Base-by-base conservation (phyloP, 140 eudicot species). In the Cichorium intybus region DNA sequence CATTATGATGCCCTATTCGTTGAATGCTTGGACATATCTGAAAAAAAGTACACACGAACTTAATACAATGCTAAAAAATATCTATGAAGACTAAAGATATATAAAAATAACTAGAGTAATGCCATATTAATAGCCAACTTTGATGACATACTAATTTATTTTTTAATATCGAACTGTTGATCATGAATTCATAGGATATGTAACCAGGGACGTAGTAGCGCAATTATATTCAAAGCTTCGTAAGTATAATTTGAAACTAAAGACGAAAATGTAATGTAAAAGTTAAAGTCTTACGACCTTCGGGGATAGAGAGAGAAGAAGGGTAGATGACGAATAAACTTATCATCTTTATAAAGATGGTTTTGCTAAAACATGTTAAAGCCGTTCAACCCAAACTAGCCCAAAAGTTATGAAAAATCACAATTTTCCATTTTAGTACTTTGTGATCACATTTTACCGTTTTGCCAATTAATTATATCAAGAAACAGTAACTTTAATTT, bases 1-100 rank as follows among this genome's bases (percentile, higher is more conserved):
- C 84, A 24, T 43, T 35, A 27, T 56, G 71, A 15, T 22, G 56
- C 35, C 53, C 61, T 65, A 82, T 74, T 24, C 59, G 63, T 52
- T 74, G 65, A 60, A 82, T 74, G 55, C 84, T 35, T 12, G 84
- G 84, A 74, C 62, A 73, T 54, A 82, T 70, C 87, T 82, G 37
- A 52, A 64, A 55, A 31, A 10, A 22, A 62, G 14, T 34, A 68
- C 31, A 22, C 45, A 37, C 41, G 34, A 29, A 34, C 23, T 70
- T 62, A 56, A 47, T 49, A 50, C 17, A 69, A 37, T 4, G 9
- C 7, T 17, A 49, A 1, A 49, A 9, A 7, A 60, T 14, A 58
- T 58, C 48, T 16, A n/a, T n/a, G n/a, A 17, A 33, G 29, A 26
- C 6, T 27, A 47, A 6, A 29, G 8, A 37, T 52, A 24, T 26